Evolutionary conservation across 192 early-diverging fungal species (phyloP), one percentile per base, ranked within the genome.

Genomic region (Powellomyces hirtus): DNA sequence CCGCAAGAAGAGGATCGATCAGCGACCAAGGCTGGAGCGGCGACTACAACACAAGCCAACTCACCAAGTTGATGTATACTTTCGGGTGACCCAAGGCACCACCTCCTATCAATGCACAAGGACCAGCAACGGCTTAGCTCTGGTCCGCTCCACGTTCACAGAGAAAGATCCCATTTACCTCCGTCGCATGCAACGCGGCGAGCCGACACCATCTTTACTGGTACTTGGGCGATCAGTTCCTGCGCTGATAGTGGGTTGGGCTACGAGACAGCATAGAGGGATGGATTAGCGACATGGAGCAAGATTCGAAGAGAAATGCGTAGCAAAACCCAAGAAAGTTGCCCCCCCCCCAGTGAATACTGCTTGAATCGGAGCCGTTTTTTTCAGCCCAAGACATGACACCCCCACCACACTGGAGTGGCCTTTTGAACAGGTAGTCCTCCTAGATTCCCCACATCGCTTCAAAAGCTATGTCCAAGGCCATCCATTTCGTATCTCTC

Each of bases 81-180:
- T 90, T 90, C 24, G 95, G 95, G 70, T 98, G 95, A 34, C 95
- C 95, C 33, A 98, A 81, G 38, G 92, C 75, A 64, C 94, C 95
- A 50, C 89, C 94, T 52, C 84, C 89, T 90, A 58, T n/a, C n/a
- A n/a, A n/a, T n/a, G n/a, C n/a, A n/a, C n/a, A n/a, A n/a, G n/a
- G n/a, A n/a, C n/a, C 11, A 38, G n/a, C n/a, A n/a, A n/a, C n/a
- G n/a, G n/a, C n/a, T n/a, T n/a, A n/a, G n/a, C n/a, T n/a, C n/a
- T n/a, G n/a, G n/a, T n/a, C n/a, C n/a, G n/a, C n/a, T n/a, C n/a
- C n/a, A n/a, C n/a, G n/a, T n/a, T n/a, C n/a, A n/a, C n/a, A n/a
- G n/a, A n/a, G 40, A 16, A 11, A 7, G 22, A 38, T 20, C 35
- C 34, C 10, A 40, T 70, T 38, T 77, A 85, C 92, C 95, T 63